Conservation (phyloP, 139 green algal species). For the Picochlorum sp. region DNA sequence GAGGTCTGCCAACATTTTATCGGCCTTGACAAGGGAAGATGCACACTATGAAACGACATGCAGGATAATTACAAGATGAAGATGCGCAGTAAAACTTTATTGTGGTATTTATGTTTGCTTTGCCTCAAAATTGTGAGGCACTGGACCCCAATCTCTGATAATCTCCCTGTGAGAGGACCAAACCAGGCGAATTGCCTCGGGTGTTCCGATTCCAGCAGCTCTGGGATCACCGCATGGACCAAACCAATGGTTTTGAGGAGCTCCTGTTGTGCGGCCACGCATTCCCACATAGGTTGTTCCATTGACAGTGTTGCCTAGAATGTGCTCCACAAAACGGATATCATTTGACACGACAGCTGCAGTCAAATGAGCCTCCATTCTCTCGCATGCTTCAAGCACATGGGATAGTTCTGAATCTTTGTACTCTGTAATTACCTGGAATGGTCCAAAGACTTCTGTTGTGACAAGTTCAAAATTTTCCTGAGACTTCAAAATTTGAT, state of each 20-base stretch:
- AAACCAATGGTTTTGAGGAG: slow-evolving; percentile 99
- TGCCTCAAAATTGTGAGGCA: slow-evolving; percentile 11
- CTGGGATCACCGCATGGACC: slow-evolving; percentile 87
- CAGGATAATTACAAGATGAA: not conserved
- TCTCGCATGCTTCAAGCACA: slow-evolving; percentile 80
- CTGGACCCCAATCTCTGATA: slow-evolving; percentile 22
- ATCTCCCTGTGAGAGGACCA: slow-evolving; percentile 83
- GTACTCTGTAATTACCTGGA: slow-evolving; percentile 91
- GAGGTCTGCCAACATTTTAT: too few species aligned
- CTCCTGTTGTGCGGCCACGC: slow-evolving; percentile 79
- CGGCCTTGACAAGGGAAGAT: too few species aligned
- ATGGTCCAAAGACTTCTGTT: slow-evolving; percentile 93
- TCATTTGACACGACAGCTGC: slow-evolving; percentile 73
- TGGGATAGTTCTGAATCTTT: slow-evolving; percentile 53
- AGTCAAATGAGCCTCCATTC: slow-evolving; percentile 88
- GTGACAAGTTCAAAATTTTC: slow-evolving; percentile 68
- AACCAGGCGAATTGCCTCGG: slow-evolving; percentile 89
- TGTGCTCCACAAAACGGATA: slow-evolving; percentile 45
- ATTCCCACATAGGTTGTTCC: slow-evolving; percentile 92
- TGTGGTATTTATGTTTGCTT: slow-evolving; percentile 13
- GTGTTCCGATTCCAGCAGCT: slow-evolving; percentile 90
- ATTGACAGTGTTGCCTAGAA: slow-evolving; percentile 93
- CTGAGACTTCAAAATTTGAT: slow-evolving; percentile 46
- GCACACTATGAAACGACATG: too few species aligned
- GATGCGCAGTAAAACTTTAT: too few species aligned